A percentile compares a stretch with the other conserved stretches of the same genome.
phyloP scores from a whole-genome alignment of 352 stramenopile genomes.

The Pythium utonaiense region DNA sequence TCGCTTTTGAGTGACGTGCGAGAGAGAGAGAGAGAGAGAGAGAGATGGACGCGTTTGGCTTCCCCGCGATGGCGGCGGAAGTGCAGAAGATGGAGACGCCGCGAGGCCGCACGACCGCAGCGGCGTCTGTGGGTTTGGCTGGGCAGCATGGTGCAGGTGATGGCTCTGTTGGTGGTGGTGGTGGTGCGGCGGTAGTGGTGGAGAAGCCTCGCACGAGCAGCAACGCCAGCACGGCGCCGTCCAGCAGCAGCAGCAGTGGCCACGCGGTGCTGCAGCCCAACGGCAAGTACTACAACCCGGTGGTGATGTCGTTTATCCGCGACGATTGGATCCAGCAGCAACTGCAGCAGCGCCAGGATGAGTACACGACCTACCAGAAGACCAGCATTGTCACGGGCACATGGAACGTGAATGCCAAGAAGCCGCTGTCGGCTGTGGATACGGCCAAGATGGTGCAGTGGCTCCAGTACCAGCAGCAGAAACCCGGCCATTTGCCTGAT shows the following conservation, averaged over 20 bases:
- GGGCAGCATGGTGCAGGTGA: neutral
- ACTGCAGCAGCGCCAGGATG: constrained; percentile 45
- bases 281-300: constrained; percentile 74
- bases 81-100: constrained; percentile 22
- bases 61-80: constrained; percentile 18
- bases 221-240: constrained; percentile 4
- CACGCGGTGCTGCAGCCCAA: constrained; percentile 24
- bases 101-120: neutral
- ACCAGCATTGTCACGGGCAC: constrained; percentile 84
- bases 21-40: no score
- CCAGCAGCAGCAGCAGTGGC: neutral
- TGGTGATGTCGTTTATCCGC: constrained; percentile 82
- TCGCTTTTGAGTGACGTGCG: neutral
- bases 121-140: neutral
- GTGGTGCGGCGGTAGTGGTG: no score
- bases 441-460: constrained; percentile 62
- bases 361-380: constrained; percentile 65
- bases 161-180: neutral
- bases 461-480: constrained; percentile 38
- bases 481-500: constrained; percentile 32
- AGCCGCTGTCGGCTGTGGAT: constrained; percentile 73
- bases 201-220: neutral
- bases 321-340: constrained; percentile 88
- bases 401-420: constrained; percentile 99
- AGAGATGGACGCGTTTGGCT: constrained; percentile 24